Conservation (phyloP, 306 rosid genomes). For the Cucumis hystrix region DNA sequence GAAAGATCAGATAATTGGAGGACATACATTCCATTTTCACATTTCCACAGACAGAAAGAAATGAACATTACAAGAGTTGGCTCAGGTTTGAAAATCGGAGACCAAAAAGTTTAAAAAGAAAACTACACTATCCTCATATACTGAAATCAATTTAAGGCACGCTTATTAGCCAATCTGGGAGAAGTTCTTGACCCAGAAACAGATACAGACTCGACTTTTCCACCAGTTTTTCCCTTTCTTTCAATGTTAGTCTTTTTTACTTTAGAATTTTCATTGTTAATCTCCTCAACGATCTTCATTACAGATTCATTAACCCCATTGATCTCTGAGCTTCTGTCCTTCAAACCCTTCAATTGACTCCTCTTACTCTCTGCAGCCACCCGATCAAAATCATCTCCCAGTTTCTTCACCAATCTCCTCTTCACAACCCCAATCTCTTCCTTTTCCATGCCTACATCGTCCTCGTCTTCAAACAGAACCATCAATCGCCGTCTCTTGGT, state of each 20-base stretch:
- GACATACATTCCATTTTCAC: not conserved
- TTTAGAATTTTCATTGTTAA: constrained; percentile 6
- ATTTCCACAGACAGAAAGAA: not conserved
- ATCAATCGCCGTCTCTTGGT: constrained; percentile 32
- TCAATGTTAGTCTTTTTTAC: constrained; percentile 14
- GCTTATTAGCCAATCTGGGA: constrained; percentile 44
- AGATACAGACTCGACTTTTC: constrained; percentile 7
- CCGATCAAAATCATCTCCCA: constrained; percentile 66
- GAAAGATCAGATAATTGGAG: not conserved
- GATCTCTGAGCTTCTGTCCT: constrained; percentile 17
- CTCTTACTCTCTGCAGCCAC: constrained; percentile 36
- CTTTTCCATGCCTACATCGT: constrained; percentile 6
- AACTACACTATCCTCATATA: not conserved
- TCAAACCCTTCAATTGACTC: not conserved
- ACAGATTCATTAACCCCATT: constrained; percentile 7
- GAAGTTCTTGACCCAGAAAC: constrained; percentile 29
- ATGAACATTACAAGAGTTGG: not conserved
- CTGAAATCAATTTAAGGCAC: constrained; percentile 6
- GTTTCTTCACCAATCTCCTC: constrained; percentile 61
- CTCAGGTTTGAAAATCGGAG: not conserved
- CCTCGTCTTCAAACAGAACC: constrained; percentile 20
- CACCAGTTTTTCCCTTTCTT: not conserved
- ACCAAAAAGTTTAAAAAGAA: not conserved
- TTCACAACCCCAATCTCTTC: not conserved
- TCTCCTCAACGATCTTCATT: constrained; percentile 25